Conservation (phyloP, 2,329 filamentous ascomycete genomes). For the Xylariomycetidae sp. region DNA sequence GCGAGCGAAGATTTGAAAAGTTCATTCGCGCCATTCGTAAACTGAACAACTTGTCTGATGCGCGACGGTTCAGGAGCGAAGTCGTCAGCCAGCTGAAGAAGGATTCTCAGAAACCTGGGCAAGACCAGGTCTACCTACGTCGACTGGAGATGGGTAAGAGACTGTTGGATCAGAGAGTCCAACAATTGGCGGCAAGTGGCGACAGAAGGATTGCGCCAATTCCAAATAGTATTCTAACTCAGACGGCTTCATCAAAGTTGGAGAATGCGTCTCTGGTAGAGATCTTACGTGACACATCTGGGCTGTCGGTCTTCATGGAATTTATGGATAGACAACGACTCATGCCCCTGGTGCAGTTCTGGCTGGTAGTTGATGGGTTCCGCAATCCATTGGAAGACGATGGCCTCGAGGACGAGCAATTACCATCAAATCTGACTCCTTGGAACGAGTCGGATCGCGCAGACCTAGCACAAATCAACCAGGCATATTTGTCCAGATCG, state of each 20-base stretch:
- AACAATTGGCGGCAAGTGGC: constrained; percentile 68
- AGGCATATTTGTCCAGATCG: constrained; percentile 77
- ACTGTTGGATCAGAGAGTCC: constrained; percentile 83
- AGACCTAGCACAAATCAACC: constrained; percentile 87
- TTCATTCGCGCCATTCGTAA: constrained; percentile 88
- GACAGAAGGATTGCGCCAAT: constrained; percentile 36
- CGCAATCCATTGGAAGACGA: constrained; percentile 87
- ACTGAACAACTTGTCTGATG: constrained; percentile 87
- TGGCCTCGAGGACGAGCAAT: constrained; percentile 63
- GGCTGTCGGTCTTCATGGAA: constrained; percentile 98
- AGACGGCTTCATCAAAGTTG: constrained; percentile 52
- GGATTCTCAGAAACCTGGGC: constrained; percentile 71
- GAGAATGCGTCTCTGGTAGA: constrained; percentile 76
- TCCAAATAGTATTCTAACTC: constrained; percentile 23
- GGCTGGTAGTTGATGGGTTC: constrained; percentile 95
- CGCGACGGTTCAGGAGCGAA: constrained; percentile 85
- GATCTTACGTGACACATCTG: constrained; percentile 83
- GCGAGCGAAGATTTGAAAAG: constrained; percentile 87
- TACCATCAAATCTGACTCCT: constrained; percentile 55
- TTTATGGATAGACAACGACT: constrained; percentile 91
- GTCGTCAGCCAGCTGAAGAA: constrained; percentile 87
- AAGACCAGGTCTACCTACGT: constrained; percentile 82
- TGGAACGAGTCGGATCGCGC: constrained; percentile 83
- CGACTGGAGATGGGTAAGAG: constrained; percentile 89
- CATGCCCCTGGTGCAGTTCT: constrained; percentile 93